These are phyloP conservation scores for Hypericum androsaemum DNA, from an alignment of 345 rosid genomes.

Conservation along the genomic window DNA sequence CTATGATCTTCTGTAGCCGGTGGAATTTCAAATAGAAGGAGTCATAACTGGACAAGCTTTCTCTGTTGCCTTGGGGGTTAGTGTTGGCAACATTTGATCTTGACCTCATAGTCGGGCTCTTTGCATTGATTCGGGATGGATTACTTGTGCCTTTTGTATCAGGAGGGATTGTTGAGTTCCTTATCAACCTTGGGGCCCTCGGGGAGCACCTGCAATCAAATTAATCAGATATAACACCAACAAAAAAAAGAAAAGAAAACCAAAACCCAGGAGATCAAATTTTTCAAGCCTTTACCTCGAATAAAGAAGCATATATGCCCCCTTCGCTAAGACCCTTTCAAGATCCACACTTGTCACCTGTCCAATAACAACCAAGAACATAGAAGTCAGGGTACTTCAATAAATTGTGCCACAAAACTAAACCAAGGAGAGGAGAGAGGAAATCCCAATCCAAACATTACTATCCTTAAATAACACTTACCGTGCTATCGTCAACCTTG, in stretches of 20 bases:
- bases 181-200: constrained; percentile 48
- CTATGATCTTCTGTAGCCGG: constrained; percentile 48
- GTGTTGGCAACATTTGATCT: constrained; percentile 20
- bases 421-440: no score
- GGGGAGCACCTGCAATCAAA: constrained; percentile 56
- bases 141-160: constrained; percentile 22
- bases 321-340: constrained; percentile 52
- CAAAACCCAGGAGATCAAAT: neutral
- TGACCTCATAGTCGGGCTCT: constrained; percentile 17
- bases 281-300: constrained; percentile 43
- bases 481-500: constrained; percentile 83
- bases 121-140: constrained; percentile 15
- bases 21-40: constrained; percentile 55
- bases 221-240: constrained; percentile 11
- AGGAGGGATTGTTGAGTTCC: constrained; percentile 24
- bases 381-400: neutral
- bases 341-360: constrained; percentile 66
- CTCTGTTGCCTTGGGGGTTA: constrained; percentile 24
- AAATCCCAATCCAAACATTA: no score
- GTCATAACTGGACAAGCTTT: constrained; percentile 36
- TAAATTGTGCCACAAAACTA: no score
- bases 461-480: constrained; percentile 20
- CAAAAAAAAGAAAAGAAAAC: constrained; percentile 1
- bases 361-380: constrained; percentile 17
- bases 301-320: constrained; percentile 88